Conservation (phyloP, 2,329 filamentous ascomycete species). For the Macrophomina phaseolina region DNA sequence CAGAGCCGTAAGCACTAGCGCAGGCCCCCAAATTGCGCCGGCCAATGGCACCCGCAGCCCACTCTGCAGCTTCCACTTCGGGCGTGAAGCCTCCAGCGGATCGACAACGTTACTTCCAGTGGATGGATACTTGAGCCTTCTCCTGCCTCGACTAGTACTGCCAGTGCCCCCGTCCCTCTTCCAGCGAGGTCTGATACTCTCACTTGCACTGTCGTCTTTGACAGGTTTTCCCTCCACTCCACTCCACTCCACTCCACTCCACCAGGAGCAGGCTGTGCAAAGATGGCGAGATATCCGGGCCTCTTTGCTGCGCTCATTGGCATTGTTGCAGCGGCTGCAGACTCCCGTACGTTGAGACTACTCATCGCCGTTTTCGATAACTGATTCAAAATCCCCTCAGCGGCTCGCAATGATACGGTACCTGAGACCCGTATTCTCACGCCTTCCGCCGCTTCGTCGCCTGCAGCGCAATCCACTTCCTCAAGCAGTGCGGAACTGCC, state of each 20-base stretch:
- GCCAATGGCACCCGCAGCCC: neutral
- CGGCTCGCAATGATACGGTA: neutral
- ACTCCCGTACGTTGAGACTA: neutral
- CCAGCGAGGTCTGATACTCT: no score
- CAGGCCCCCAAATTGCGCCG: neutral
- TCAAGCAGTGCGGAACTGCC: no score
- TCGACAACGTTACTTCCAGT: no score
- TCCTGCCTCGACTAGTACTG: no score
- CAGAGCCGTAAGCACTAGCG: neutral
- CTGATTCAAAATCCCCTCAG: neutral
- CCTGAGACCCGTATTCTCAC: neutral
- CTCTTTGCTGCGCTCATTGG: neutral
- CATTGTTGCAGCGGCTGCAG: neutral
- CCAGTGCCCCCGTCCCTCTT: no score
- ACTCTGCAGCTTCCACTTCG: no score
- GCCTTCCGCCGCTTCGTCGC: neutral
- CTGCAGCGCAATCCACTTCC: no score
- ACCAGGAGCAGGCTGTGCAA: neutral
- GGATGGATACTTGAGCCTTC: no score
- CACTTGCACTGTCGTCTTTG: no score
- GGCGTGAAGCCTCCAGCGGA: no score
- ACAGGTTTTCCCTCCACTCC: neutral
- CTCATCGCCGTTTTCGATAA: neutral
- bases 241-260: neutral
- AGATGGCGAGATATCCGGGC: neutral